Evolutionary conservation across 306 rosid genomes (phyloP), one percentile per base, ranked within the genome.

Genomic region (barrel medic (Medicago truncatula)): DNA sequence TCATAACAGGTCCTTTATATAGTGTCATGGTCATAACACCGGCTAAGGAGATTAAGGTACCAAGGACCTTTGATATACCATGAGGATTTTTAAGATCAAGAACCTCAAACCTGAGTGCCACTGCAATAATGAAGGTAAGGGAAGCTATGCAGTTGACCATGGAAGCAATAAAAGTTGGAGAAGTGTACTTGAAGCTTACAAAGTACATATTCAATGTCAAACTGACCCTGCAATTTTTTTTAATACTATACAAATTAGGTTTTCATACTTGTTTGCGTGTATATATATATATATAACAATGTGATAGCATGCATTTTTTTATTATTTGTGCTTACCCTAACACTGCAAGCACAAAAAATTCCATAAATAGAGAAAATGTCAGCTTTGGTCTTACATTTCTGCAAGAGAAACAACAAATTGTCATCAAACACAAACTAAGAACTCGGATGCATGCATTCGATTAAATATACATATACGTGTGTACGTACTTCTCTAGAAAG

Each of bases 1-100:
- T 88, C 25, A 95, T 78, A 5, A 47, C 8, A 23, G 92, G 85
- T 8, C 98, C 96, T 28, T 84, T 92, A 77, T 88, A 95, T 41
- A 95, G 82, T 70, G 97, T 92, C 97, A 95, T 90, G 21, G 78
- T 85, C 88, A 81, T 82, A 14, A 85, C 97, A 43, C 98, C 98
- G 2, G 83, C 89, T 20, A 95, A 83, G 63, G 95, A 94, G n/a
- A 89, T 58, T 46, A 85, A 49, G 14, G 92, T 90, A 39, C 98
- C 96, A 7, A 87, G 14, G 46, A 86, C 92, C 84, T 94, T 90
- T 6, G 96, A 93, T 34, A 84, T 43, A 10, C 96, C 93, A 0
- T 82, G 86, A 34, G 85, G 84, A 58, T 83, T 75, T 70, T 73
- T 49, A 71, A 92, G 21, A 76, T 90, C 82, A 57, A 92, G 52